Percentiles rank a stretch among this genome's conserved stretches.
Evolutionary conservation across 106 monocot genomes (phyloP).

Genomic region (Triglochin maritima): DNA sequence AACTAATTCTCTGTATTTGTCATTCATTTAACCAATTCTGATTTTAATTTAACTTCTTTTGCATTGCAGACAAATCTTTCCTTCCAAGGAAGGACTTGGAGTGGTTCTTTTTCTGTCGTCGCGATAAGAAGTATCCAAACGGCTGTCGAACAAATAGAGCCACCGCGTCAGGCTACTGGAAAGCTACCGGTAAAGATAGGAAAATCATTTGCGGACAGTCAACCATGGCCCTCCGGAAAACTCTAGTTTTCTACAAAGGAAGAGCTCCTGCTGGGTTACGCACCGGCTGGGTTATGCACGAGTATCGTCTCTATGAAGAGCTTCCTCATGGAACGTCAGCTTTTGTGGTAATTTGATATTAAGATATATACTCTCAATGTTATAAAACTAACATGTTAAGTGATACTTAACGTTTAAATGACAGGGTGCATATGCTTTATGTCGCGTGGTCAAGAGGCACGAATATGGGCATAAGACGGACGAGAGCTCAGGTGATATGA

Average conservation of each 20-base stretch:
- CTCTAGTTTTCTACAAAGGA: constrained; percentile 36
- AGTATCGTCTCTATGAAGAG: constrained; percentile 40
- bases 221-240: constrained; percentile 20
- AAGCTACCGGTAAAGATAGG: constrained; percentile 40
- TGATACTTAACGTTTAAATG: background rate
- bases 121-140: constrained; percentile 39
- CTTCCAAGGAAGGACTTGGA: constrained; percentile 34
- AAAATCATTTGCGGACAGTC: constrained; percentile 16
- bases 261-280: constrained; percentile 35
- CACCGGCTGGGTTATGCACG: constrained; percentile 51
- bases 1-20: too few relatives aligned
- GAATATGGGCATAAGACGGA: constrained; percentile 19
- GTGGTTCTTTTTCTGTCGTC: constrained; percentile 42
- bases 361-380: too few relatives aligned
- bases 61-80: constrained; percentile 30
- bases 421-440: constrained; percentile 30
- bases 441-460: constrained; percentile 29
- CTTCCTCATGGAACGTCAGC: constrained; percentile 15
- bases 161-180: constrained; percentile 36
- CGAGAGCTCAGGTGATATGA: constrained; percentile 17
- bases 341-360: constrained; percentile 23
- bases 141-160: constrained; percentile 44
- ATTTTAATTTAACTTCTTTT: background rate
- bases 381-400: too few relatives aligned
- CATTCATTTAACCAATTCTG: too few relatives aligned